Percentiles rank a stretch among this genome's conserved stretches.
Conservation (phyloP, 352 stramenopile species). For the Phytopythium ostracodes region DNA sequence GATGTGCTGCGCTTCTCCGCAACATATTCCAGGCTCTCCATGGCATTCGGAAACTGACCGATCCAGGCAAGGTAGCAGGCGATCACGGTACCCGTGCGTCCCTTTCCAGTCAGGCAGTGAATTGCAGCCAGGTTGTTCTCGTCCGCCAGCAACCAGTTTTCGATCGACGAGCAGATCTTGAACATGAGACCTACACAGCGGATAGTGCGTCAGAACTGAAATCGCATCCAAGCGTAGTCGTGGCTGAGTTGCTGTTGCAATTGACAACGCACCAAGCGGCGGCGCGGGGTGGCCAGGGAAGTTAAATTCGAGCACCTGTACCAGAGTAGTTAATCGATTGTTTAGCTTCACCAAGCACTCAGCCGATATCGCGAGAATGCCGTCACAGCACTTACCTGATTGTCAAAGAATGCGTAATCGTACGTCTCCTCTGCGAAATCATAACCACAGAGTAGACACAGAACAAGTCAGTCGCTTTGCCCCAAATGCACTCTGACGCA, state of each 20-base stretch:
- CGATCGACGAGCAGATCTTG: constrained; percentile 96
- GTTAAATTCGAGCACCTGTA: constrained; percentile 91
- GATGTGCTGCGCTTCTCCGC: constrained; percentile 81
- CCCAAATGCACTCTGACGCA: neutral
- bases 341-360: neutral
- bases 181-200: constrained; percentile 82
- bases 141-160: constrained; percentile 96
- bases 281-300: constrained; percentile 96
- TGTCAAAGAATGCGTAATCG: constrained; percentile 91
- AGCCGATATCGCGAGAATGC: neutral
- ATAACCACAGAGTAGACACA: neutral
- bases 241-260: neutral
- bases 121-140: constrained; percentile 94
- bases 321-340: neutral
- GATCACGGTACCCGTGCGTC: constrained; percentile 92
- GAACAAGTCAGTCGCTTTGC: neutral
- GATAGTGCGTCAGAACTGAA: neutral
- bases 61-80: constrained; percentile 97
- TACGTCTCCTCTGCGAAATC: constrained; percentile 91
- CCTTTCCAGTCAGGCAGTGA: constrained; percentile 96
- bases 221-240: neutral
- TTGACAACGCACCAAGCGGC: constrained; percentile 70
- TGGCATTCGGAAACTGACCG: constrained; percentile 87
- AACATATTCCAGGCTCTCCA: constrained; percentile 93
- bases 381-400: constrained; percentile 47